These are phyloP conservation scores for Neonectria faginata DNA, from an alignment of 2,329 filamentous ascomycete species.

Conservation along the genomic window DNA sequence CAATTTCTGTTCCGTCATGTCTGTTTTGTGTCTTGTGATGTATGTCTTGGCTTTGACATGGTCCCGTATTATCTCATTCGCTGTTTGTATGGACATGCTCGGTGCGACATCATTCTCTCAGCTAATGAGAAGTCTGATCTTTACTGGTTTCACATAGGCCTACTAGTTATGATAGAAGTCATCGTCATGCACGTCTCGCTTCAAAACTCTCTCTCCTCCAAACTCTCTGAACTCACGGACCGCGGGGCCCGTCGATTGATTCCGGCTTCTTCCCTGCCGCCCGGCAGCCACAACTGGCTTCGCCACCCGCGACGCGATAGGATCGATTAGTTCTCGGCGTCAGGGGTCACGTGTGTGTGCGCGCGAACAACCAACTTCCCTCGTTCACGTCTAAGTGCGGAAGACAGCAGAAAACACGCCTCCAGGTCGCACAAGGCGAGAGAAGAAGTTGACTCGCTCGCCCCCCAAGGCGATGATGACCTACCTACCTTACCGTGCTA, in stretches of 20 bases:
- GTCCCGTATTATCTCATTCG: no score
- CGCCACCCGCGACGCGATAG: conserved; percentile 1
- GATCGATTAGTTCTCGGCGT: not conserved
- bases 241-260: not conserved
- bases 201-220: not conserved
- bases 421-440: no score
- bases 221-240: not conserved
- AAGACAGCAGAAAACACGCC: not conserved
- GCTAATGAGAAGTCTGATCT: no score
- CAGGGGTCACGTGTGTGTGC: not conserved
- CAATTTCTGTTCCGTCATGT: not conserved
- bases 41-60: not conserved
- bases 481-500: no score
- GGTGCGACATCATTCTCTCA: no score
- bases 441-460: not conserved
- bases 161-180: not conserved
- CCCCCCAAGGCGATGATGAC: no score
- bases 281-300: not conserved
- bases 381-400: not conserved
- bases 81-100: no score
- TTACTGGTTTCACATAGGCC: not conserved
- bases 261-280: not conserved
- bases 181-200: not conserved
- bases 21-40: not conserved
- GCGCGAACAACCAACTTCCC: not conserved